These are phyloP conservation scores for Penicillium flavigenum DNA, from an alignment of 495 filamentous ascomycete genomes.

Conservation along the genomic window DNA sequence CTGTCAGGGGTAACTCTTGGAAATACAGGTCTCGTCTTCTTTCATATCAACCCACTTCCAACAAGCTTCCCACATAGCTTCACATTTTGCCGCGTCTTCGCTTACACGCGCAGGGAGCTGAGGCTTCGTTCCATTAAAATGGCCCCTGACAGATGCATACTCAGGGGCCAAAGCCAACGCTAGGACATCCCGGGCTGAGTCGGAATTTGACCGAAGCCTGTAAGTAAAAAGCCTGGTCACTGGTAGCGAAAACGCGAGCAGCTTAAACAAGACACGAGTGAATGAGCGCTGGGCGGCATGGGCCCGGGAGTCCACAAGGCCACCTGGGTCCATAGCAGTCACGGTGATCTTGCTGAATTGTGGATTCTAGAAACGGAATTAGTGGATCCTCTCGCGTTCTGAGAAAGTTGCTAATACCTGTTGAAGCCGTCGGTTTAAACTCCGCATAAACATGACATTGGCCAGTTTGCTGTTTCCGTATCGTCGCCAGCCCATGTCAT, in stretches of 20 bases:
- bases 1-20: not conserved
- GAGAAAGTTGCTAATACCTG: slow-evolving; percentile 3
- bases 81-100: slow-evolving; percentile 38
- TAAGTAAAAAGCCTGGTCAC: slow-evolving; percentile 26
- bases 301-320: slow-evolving; percentile 45
- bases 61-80: slow-evolving; percentile 45
- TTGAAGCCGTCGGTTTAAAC: slow-evolving; percentile 41
- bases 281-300: slow-evolving; percentile 43
- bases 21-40: slow-evolving; percentile 10
- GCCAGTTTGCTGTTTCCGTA: slow-evolving; percentile 48
- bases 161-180: slow-evolving; percentile 29
- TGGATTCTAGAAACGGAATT: slow-evolving; percentile 24
- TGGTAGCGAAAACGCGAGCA: slow-evolving; percentile 34
- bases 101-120: slow-evolving; percentile 41
- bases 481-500: slow-evolving; percentile 21
- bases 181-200: slow-evolving; percentile 39
- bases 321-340: slow-evolving; percentile 48
- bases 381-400: not conserved
- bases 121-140: slow-evolving; percentile 38
- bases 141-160: slow-evolving; percentile 37
- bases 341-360: slow-evolving; percentile 43
- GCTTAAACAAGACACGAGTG: slow-evolving; percentile 31
- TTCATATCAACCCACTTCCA: slow-evolving; percentile 37
- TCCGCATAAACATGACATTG: slow-evolving; percentile 45
- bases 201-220: slow-evolving; percentile 20